Base-by-base conservation (phyloP, 2,329 filamentous ascomycete genomes). In the Apiospora rasikravindrae region DNA sequence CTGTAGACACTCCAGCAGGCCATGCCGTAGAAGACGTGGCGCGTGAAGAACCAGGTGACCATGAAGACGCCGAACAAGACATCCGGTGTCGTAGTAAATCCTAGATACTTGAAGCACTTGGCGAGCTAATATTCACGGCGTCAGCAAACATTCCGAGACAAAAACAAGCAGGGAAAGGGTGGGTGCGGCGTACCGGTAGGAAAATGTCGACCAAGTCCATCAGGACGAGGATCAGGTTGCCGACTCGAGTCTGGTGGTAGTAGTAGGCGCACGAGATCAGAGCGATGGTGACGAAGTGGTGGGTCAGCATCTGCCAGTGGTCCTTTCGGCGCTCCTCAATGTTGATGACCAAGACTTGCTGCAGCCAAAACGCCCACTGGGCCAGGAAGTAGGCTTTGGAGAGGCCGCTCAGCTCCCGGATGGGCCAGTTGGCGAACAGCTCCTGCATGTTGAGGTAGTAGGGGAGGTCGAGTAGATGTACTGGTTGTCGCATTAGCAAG, bases 301-400 rank as follows among this genome's bases (percentile, higher is more conserved):
- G 96, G 24, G 91, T 92, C 76, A 98, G 91, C 96, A 98, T 98
- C 83, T 98, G 96, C 85, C 91, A 93, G 83, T 98, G 93, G 78
- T 99, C 96, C 84, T 98, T 98, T 78, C 96, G 90, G 76, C 93
- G 91, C 83, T 97, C 94, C 83, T 99, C 96, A 73, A 98, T 95
- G 83, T 98, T 93, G 81, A 98, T 94, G 72, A 98, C 94, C 44
- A 98, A 86, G 75, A 98, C 93, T 84, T 98, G 95, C 84, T 98
- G 96, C 67, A 98, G 83, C 93, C 94, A 98, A 82, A 98, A 98
- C 33, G 93, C 92, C 83, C 95, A 93, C 81, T 98, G 95, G 19
- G 92, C 92, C 44, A 99, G 87, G 78, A 97, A 94, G 83, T 99
- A 99, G 82, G 89, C 91, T 85, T 98, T 98, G 84, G 93, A 90